Conservation (phyloP, 2,329 filamentous ascomycete genomes). For the Aspergillus ustus region DNA sequence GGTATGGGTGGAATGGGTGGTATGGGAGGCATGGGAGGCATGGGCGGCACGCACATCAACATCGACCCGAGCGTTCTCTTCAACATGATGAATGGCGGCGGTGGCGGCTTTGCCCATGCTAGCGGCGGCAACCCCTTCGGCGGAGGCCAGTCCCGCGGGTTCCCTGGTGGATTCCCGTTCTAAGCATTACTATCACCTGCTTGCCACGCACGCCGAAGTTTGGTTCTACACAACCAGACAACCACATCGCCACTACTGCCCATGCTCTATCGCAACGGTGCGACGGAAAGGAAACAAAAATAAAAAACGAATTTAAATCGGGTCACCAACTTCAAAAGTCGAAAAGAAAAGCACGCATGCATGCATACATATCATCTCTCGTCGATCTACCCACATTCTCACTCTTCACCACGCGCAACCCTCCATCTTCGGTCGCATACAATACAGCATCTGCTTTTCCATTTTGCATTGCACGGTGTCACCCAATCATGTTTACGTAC, state of each 20-base stretch:
- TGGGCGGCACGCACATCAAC: slow-evolving; percentile 50
- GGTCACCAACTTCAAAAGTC: not conserved
- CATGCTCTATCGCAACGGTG: not conserved
- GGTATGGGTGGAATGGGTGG: slow-evolving; percentile 64
- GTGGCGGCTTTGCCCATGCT: slow-evolving; percentile 58
- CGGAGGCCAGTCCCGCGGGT: slow-evolving; percentile 46
- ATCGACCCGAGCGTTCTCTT: slow-evolving; percentile 80
- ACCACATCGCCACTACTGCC: not conserved
- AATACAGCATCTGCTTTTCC: not conserved
- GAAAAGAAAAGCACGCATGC: not conserved
- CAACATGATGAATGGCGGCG: slow-evolving; percentile 77
- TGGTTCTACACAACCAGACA: not conserved
- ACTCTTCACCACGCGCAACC: not conserved
- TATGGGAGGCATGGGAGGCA: slow-evolving; percentile 59
- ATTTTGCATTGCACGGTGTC: slow-evolving; percentile 9
- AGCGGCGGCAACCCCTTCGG: slow-evolving; percentile 50
- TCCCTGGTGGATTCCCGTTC: slow-evolving; percentile 64
- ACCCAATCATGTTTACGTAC: not conserved
- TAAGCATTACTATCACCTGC: slow-evolving; percentile 33
- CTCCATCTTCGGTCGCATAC: not conserved
- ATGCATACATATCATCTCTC: not conserved
- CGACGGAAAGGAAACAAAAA: not conserved
- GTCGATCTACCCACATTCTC: not conserved
- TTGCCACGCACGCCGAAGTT: not conserved
- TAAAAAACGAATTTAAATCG: not conserved